Base-by-base conservation (phyloP, 2,329 filamentous ascomycete species). In the Sporothrix pallida region DNA sequence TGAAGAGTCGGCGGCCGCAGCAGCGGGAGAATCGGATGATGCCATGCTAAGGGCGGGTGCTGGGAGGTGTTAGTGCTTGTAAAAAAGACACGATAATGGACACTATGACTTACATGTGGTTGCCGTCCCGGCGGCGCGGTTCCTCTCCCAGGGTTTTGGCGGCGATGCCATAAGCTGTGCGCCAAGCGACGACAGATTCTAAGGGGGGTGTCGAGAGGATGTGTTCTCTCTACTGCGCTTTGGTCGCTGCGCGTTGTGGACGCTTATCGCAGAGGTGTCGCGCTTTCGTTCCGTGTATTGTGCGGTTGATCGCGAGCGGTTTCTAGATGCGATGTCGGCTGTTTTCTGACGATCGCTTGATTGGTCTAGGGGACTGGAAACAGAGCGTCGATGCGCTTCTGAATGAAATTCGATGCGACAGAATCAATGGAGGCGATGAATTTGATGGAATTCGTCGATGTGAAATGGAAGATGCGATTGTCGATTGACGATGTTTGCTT, bases 91-190 rank as follows among this genome's bases (percentile, higher is more conserved):
- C 54, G 9, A 23, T n/a, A 46, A 3, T 20, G 15, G 4, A n/a
- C 15, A 46, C 2, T 2, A 8, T 12, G 37, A 67, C 65, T 12
- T 26, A 72, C 70, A 71, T 68, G 76, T 23, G 52, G 75, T 52
- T 23, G 74, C 86, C 56, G 74, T 63, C 20, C 75, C 58, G 69
- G 86, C 86, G 75, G 89, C 88, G 83, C 91, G 92, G 77, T 91
- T 88, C 82, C 92, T 89, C 85, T 99, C 96, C 96, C 96, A 99
- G 65, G 96, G 96, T 84, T 99, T 99, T 73, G 96, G 96, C 80
- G 96, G 96, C 82, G 95, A 98, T 76, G 88, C 88, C 87, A 90
- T 90, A 76, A n/a, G 75, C 76, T 74, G 69, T 70, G 77, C 77
- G 68, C 70, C 70, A n/a, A 65, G 58, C 71, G 56, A 54, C 23